Base-by-base conservation (phyloP, 805 yeast species). In the Metschnikowia lunata region DNA sequence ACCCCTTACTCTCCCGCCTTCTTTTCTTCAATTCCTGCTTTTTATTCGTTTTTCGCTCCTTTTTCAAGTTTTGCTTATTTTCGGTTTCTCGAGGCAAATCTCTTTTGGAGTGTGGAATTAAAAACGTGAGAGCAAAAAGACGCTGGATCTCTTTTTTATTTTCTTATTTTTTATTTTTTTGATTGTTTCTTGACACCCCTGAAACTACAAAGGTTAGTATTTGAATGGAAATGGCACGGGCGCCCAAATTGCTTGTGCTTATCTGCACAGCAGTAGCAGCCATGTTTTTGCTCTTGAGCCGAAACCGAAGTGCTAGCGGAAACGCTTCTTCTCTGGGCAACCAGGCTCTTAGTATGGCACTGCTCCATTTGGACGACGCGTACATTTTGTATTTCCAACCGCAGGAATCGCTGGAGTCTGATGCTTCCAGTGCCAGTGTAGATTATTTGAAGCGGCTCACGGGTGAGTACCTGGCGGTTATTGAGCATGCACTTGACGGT, bases 401-500 rank as follows among this genome's bases (percentile, higher is more conserved):
- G 10, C 29, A 15, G 11, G 30, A 11, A 6, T n/a, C 39, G 26
- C 29, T 6, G 13, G 36, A n/a, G 23, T 8, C 37, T 23, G 30
- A 28, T 11, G 30, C 30, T 8, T 31, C 28, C 2, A 39, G 27
- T 11, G 39, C 34, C 7, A 26, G 27, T 10, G 35, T 34, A 18
- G 42, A 34, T 8, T 18, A 26, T 6, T 33, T 40, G 36, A 44
- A 40, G 8, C 27, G 15, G 12, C 36, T 40, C 32, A 40, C 45
- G 23, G 10, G 38, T 8, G 47, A 41, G 10, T 44, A 41, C 27
- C 39, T 34, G 34, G 26, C 34, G 3, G 13, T 44, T 6, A 32
- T 47, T n/a, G 30, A 37, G 29, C 11, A 36, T 8, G 36, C n/a
- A 9, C 44, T 47, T 11, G 48, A 36, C 12, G 51, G 51, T 11